Evolutionary conservation across 176 grass and related monocot genomes (phyloP), one percentile per base, ranked within the genome.

Genomic region (Avena atlantica): DNA sequence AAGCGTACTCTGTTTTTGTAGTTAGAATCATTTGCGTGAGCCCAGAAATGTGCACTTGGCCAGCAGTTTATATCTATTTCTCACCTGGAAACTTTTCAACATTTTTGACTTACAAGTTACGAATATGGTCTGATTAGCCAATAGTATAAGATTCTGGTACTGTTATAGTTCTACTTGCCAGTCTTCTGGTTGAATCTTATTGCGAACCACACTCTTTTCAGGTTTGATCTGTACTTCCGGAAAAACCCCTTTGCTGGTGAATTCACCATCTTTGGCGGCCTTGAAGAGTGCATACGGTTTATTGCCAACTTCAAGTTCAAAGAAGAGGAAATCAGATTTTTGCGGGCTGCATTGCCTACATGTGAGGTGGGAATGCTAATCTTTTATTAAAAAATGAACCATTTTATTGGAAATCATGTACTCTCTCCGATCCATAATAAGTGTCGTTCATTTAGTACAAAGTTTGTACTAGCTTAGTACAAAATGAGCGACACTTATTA

Each of bases 281-380:
- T 98, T 42, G 96, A 98, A 71, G 96, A 98, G 92, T 98, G 96
- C 62, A 88, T 98, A 79, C 87, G 92, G n/a, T 89, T 98, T 24
- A 90, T 98, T 68, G 93, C 96, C 42, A 98, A 98, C 91, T 98
- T 98, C 87, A 95, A 89, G 68, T 75, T 98, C 19, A 91, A 86
- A 16, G 87, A 92, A 57, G 90, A 90, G 11, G 96, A 98, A 47
- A 96, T 98, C 81, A 91, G 50, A 85, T 98, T 96, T 74, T 62
- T 98, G 78, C 86, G 55, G 5, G 82, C 93, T 21, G 80, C 78
- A 16, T 86, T 98, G 92, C 93, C 96, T 65, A 85, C 85, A 57
- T 94, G 93, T 59, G 93, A 98, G 93, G 96, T 98, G 75, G 9
- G 56, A 64, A 64, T 86, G 4, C 72, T 36, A 63, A 19, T 55